Evolutionary conservation across 176 grass and related monocot species (phyloP), one percentile per base, ranked within the genome.

Genomic region (Triticum dicoccoides): DNA sequence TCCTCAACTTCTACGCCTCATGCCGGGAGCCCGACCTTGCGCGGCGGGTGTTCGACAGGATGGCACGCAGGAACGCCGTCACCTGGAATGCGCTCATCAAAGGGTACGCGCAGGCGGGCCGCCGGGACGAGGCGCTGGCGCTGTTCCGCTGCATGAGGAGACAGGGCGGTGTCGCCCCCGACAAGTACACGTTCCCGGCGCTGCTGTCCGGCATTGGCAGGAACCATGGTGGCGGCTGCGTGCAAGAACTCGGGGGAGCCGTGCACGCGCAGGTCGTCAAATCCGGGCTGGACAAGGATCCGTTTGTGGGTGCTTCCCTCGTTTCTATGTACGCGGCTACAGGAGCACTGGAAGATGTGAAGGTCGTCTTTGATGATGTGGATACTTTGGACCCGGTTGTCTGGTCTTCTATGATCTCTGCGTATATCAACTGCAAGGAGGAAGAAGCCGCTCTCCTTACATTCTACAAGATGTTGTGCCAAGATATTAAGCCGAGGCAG

Each of bases 11-110:
- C 84, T 69, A 69, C 45, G 23, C 61, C 25, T 71, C 73, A 13
- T 61, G 64, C 84, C 35, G 76, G 76, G 23, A 70, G 65, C 65
- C 65, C 14, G 35, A 8, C 80, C 47, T 78, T 24, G 80, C 52
- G 35, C 65, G 79, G 10, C 58, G 3, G 44, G 59, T 79, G 52
- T 89, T 92, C 49, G 90, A 92, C 51, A 20, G 27, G 74, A 88
- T 91, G 86, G 39, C 20, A 17, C 18, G 30, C 54, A 85, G 65
- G 74, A 83, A 38, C 68, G 44, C 21, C 32, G 39, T 85, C 73
- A 86, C 82, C 30, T 88, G 86, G 86, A 86, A 91, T 80, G 68
- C 82, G 65, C 79, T 88, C 41, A 83, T 86, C 81, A 90, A 85
- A 38, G 73, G 88, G 15, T 90, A 79, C 41, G 80, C 79, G 24